phyloP scores from a whole-genome alignment of 2,329 filamentous ascomycete species.

The Ampelomyces quisqualis region DNA sequence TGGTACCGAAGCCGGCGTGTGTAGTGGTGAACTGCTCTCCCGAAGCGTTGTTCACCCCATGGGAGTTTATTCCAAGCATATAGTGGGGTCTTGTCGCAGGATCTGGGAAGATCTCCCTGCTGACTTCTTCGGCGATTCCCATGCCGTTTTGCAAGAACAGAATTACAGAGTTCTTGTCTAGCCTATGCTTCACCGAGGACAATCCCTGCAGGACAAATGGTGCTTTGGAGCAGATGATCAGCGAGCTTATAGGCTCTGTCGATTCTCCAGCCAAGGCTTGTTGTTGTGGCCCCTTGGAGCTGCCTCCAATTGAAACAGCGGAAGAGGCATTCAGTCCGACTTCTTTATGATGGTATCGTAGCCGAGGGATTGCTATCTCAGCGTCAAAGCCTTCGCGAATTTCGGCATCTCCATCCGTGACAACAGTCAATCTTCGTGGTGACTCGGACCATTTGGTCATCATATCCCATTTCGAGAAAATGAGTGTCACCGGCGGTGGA shows the following conservation, averaged over 20 bases:
- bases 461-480: conserved; percentile 63
- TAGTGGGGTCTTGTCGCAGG: conserved; percentile 68
- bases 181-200: conserved; percentile 63
- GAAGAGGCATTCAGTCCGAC: conserved; percentile 16
- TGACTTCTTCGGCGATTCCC: conserved; percentile 78
- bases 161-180: conserved; percentile 69
- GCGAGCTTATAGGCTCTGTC: conserved; percentile 62
- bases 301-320: conserved; percentile 8
- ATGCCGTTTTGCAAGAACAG: conserved; percentile 80
- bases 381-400: conserved; percentile 48
- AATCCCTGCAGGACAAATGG: conserved; percentile 67
- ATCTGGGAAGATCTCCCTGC: conserved; percentile 68
- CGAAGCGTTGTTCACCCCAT: conserved; percentile 53
- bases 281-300: conserved; percentile 2
- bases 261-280: conserved; percentile 29
- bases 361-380: conserved; percentile 44
- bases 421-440: conserved; percentile 48
- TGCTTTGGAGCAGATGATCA: conserved; percentile 79
- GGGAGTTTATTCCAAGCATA: conserved; percentile 67
- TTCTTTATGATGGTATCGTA: conserved; percentile 44
- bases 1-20: conserved; percentile 61
- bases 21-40: conserved; percentile 54
- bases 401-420: conserved; percentile 48
- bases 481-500: conserved; percentile 73
- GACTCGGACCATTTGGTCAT: conserved; percentile 52